Percentiles rank a stretch among this genome's conserved stretches.
Conservation (phyloP, 2,329 filamentous ascomycete genomes). For the Salinomyces thailandicus region DNA sequence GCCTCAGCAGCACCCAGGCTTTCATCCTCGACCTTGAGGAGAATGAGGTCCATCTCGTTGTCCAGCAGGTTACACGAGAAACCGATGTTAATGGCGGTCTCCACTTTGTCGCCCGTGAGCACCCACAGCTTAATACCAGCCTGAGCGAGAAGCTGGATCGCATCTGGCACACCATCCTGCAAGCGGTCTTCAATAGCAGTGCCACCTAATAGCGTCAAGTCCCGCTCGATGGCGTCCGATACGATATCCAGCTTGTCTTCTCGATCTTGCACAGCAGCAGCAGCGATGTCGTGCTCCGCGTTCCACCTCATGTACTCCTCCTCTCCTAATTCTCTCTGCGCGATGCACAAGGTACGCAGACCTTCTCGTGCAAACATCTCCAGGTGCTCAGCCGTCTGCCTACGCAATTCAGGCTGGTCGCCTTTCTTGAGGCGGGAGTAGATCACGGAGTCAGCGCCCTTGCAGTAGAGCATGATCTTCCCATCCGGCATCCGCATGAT, state of each 20-base stretch:
- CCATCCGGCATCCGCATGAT: conserved; percentile 92
- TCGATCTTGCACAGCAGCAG: conserved; percentile 70
- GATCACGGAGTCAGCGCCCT: conserved; percentile 94
- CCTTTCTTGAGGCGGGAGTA: conserved; percentile 81
- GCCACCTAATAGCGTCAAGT: conserved; percentile 77
- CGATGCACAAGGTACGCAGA: conserved; percentile 87
- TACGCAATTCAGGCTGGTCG: conserved; percentile 74
- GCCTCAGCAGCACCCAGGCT: conserved; percentile 52
- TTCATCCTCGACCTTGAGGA: conserved; percentile 76
- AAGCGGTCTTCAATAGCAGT: conserved; percentile 96
- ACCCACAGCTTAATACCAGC: conserved; percentile 99
- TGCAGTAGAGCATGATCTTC: conserved; percentile 85
- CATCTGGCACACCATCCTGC: conserved; percentile 93
- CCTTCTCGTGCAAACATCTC: conserved; percentile 97
- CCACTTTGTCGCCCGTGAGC: conserved; percentile 93
- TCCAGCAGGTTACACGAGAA: conserved; percentile 97
- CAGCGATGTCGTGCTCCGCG: conserved; percentile 75
- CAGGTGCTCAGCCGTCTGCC: conserved; percentile 79
- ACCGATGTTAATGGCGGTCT: conserved; percentile 98
- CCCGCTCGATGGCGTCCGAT: conserved; percentile 81
- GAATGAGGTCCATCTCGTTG: conserved; percentile 94
- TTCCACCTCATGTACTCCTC: conserved; percentile 79
- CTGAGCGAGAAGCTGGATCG: conserved; percentile 78
- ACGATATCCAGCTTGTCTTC: conserved; percentile 90
- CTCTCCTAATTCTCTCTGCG: conserved; percentile 68